Conservation (phyloP, 2,329 filamentous ascomycete genomes). For the Apiospora rasikravindrae region DNA sequence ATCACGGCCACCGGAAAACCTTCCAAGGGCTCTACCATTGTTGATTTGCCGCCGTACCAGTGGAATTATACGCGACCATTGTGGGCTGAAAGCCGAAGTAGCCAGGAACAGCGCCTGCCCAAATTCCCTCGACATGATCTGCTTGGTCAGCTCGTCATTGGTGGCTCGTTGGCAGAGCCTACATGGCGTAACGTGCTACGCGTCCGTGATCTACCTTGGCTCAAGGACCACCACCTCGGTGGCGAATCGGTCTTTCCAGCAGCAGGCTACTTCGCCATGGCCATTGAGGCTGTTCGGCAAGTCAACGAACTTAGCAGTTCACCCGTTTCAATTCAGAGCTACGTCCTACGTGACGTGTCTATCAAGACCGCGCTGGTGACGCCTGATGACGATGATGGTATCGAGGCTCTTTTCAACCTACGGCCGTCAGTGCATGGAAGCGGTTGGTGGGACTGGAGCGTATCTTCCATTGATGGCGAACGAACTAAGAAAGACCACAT, state of each 20-base stretch:
- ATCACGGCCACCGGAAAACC: no score
- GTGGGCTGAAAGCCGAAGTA: conserved; percentile 33
- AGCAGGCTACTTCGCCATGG: conserved; percentile 44
- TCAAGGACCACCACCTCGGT: conserved; percentile 41
- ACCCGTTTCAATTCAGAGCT: not conserved
- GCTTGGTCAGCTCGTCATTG: conserved; percentile 26
- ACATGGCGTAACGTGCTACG: conserved; percentile 38
- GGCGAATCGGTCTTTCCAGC: conserved; percentile 42
- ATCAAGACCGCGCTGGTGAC: conserved; percentile 33
- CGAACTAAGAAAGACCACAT: not conserved
- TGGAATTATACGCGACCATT: conserved; percentile 34
- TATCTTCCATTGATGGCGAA: conserved; percentile 22
- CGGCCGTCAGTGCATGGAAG: not conserved
- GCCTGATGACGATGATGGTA: conserved; percentile 22
- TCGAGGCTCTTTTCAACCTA: not conserved
- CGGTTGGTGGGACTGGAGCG: conserved; percentile 23
- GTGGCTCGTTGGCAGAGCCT: not conserved
- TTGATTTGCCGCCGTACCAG: conserved; percentile 36
- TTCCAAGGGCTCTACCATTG: not conserved
- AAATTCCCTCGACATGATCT: conserved; percentile 34
- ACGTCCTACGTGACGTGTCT: conserved; percentile 28
- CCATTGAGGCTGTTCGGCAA: conserved; percentile 42
- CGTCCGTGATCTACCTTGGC: conserved; percentile 42
- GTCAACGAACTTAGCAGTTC: conserved; percentile 15
- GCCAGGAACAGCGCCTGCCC: conserved; percentile 29